Evolutionary conservation across 2,329 filamentous ascomycete genomes (phyloP).

Genomic region (Raffaelea albimanens): DNA sequence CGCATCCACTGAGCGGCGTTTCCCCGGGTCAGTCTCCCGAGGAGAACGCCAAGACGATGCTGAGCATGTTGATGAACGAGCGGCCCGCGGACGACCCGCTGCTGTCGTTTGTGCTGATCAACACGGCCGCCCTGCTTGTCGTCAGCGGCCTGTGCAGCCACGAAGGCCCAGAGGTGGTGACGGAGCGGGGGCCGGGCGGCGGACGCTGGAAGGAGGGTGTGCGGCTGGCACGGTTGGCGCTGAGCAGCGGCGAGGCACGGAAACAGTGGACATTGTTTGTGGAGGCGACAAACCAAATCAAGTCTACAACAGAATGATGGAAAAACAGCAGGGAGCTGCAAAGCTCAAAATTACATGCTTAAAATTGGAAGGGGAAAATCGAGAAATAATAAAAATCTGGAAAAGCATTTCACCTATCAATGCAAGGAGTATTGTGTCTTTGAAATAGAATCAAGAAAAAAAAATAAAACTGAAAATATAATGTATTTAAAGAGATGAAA

Average conservation of each 20-base stretch:
- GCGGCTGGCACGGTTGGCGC: slow-evolving; percentile 75
- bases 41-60: slow-evolving; percentile 80
- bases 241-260: slow-evolving; percentile 80
- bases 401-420: too few species aligned
- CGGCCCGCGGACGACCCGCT: slow-evolving; percentile 71
- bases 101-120: slow-evolving; percentile 87
- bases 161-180: slow-evolving; percentile 70
- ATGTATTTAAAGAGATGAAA: too few species aligned
- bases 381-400: too few species aligned
- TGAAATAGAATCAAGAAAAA: too few species aligned
- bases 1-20: slow-evolving; percentile 67
- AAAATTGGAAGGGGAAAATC: neutral
- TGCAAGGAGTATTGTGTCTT: too few species aligned
- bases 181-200: slow-evolving; percentile 74
- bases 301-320: too few species aligned
- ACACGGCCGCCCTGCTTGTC: slow-evolving; percentile 81
- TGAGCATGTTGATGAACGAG: slow-evolving; percentile 65
- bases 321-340: neutral
- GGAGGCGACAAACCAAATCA: slow-evolving; percentile 56
- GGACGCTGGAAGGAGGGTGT: slow-evolving; percentile 94
- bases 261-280: slow-evolving; percentile 77
- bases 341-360: slow-evolving; percentile 3
- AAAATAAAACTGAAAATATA: too few species aligned
- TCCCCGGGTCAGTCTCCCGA: slow-evolving; percentile 76
- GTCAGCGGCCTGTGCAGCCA: slow-evolving; percentile 76